phyloP scores from a whole-genome alignment of 192 early-diverging fungal species.

The Geranomyces michiganensis region DNA sequence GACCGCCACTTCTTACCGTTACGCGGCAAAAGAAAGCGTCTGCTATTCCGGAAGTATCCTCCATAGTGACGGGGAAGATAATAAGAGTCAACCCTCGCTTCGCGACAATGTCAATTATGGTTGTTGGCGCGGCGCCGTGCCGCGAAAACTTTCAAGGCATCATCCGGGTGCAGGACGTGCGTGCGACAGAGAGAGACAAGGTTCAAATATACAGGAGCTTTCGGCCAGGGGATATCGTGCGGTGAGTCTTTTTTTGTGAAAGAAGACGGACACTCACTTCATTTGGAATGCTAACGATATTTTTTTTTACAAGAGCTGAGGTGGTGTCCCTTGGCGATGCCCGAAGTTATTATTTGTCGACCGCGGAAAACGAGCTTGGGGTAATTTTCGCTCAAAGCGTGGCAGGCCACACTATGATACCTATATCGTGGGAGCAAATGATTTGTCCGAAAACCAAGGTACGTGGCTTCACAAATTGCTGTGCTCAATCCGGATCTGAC shows the following conservation, averaged over 20 bases:
- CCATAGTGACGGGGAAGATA: conserved; percentile 78
- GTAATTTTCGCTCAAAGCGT: conserved; percentile 91
- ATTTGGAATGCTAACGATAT: too few relatives aligned
- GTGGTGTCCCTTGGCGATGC: conserved; percentile 93
- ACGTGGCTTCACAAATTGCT: neutral
- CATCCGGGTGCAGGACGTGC: conserved; percentile 89
- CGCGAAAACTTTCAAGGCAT: conserved; percentile 75
- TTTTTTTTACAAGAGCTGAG: conserved; percentile 39
- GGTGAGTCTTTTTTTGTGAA: too few relatives aligned
- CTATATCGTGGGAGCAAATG: conserved; percentile 98
- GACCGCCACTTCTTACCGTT: conserved; percentile 16
- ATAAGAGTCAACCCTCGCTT: conserved; percentile 86
- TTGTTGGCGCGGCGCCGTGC: conserved; percentile 74
- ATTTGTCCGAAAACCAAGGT: conserved; percentile 88
- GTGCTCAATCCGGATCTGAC: neutral
- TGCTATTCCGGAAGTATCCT: conserved; percentile 61
- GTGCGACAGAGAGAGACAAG: conserved; percentile 93
- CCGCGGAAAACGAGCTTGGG: conserved; percentile 90
- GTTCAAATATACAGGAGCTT: conserved; percentile 90
- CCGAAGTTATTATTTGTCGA: conserved; percentile 87
- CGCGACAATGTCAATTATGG: conserved; percentile 89
- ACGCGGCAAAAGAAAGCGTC: conserved; percentile 39
- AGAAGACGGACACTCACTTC: conserved; percentile 66
- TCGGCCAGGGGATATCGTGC: conserved; percentile 91
- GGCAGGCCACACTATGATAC: conserved; percentile 82